Evolutionary conservation across 192 early-diverging fungal genomes (phyloP), one percentile per base, ranked within the genome.

Genomic region (Diversispora epigaea): DNA sequence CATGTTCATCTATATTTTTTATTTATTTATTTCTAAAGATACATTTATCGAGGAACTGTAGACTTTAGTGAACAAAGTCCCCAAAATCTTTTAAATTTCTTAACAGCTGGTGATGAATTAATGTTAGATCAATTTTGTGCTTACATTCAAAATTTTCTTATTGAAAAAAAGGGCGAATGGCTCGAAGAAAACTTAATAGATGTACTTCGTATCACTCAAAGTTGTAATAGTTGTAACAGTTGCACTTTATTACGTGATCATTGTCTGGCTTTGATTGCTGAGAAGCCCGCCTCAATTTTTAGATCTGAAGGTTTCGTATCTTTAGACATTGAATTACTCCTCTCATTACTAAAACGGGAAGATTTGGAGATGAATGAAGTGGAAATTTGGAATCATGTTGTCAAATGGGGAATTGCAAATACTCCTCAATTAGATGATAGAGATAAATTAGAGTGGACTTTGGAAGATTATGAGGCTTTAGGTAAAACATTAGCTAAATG

Each of bases 301-400:
- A 45, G 17, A 45, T 65, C 32, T 14, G 43, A 65, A 65, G 14
- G 41, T 9, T 65, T 45, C 8, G 8, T 43, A 17, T 41, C 40
- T 14, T 45, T 45, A 46, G 41, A 17, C 4, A 43, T 45, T 19
- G 63, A 65, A 45, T 32, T 46, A 14, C 4, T 74, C n/a, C 9
- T 64, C 22, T 50, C 15, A 19, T 52, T 74, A 11, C 22, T 64
- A n/a, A 22, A 49, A 32, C 25, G 45, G 0, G 60, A 74, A 64
- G 52, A 74, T 50, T 45, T 74, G 10, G 14, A 22, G 14, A 64
- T 74, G 49, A 40, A 64, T n/a, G 72, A 74, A 64, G 25, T 74
- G 32, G 60, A 74, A 41, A 41, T 74, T 6, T 74, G 72, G 72
- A 22, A 74, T 9, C 14, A 45, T 49, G 15, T 74, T 15, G 22